phyloP scores from a whole-genome alignment of 225 moss, liverwort and hornwort genomes.

The Sphagnum tenellum region DNA sequence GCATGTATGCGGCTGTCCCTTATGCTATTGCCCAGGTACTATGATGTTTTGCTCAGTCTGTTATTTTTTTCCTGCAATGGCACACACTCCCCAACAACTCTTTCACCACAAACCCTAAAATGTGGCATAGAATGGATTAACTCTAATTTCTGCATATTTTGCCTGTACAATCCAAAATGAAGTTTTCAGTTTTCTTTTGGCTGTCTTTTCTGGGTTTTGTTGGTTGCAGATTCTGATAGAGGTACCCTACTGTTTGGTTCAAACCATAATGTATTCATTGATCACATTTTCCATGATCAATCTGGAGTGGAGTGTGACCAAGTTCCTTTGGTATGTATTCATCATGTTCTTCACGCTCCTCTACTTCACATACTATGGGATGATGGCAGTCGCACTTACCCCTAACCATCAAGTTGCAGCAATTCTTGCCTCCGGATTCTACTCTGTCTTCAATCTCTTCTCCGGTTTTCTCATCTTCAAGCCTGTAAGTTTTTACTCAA shows the following conservation, averaged over 20 bases:
- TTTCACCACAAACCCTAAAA: no score
- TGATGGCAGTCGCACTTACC: slow-evolving; percentile 42
- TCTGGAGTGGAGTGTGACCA: slow-evolving; percentile 33
- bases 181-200: no score
- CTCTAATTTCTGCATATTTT: no score
- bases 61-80: neutral
- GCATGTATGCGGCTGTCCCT: slow-evolving; percentile 34
- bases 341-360: slow-evolving; percentile 30
- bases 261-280: slow-evolving; percentile 21
- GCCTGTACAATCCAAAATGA: no score
- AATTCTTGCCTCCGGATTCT: slow-evolving; percentile 28
- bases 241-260: slow-evolving; percentile 23
- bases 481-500: neutral
- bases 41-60: neutral
- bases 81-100: no score
- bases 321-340: slow-evolving; percentile 32
- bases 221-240: slow-evolving; percentile 10
- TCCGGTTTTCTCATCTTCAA: slow-evolving; percentile 29
- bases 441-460: slow-evolving; percentile 38
- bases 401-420: slow-evolving; percentile 31
- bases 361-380: slow-evolving; percentile 41
- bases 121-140: no score
- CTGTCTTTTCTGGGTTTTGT: no score
- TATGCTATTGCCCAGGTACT: slow-evolving; percentile 22
- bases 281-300: slow-evolving; percentile 27